Conservation (phyloP, 495 filamentous ascomycete genomes). For the Trichocladium antarcticum region DNA sequence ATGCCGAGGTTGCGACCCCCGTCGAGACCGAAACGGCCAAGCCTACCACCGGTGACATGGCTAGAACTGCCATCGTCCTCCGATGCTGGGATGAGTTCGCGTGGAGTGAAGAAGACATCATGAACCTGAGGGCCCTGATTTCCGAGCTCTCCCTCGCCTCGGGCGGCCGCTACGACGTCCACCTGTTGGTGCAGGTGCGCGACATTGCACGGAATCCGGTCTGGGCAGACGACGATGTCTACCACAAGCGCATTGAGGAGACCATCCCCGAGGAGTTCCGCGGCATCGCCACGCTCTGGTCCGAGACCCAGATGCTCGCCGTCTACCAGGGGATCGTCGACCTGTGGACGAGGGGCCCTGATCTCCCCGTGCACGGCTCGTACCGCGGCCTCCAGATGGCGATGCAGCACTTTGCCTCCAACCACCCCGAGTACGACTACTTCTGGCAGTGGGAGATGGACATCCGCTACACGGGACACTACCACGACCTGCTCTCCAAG, state of each 20-base stretch:
- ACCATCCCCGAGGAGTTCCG: slow-evolving; percentile 76
- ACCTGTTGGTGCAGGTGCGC: slow-evolving; percentile 63
- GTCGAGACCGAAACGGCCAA: slow-evolving; percentile 3
- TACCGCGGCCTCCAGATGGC: slow-evolving; percentile 91
- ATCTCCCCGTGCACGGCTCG: slow-evolving; percentile 72
- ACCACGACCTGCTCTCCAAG: slow-evolving; percentile 76
- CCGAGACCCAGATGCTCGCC: slow-evolving; percentile 78
- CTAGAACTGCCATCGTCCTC: slow-evolving; percentile 63
- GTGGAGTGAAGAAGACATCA: slow-evolving; percentile 58
- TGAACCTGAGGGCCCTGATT: slow-evolving; percentile 63
- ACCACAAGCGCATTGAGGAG: slow-evolving; percentile 49
- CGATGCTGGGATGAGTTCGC: slow-evolving; percentile 61
- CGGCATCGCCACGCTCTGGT: slow-evolving; percentile 84
- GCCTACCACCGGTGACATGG: slow-evolving; percentile 20
- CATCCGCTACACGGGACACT: slow-evolving; percentile 90
- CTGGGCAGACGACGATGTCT: slow-evolving; percentile 49
- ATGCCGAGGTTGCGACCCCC: too few species aligned
- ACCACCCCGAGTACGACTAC: slow-evolving; percentile 87
- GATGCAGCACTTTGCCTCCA: slow-evolving; percentile 80
- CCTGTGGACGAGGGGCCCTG: slow-evolving; percentile 50
- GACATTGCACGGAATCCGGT: slow-evolving; percentile 56
- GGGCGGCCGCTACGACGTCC: slow-evolving; percentile 71
- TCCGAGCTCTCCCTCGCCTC: slow-evolving; percentile 64
- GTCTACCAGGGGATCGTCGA: slow-evolving; percentile 77
- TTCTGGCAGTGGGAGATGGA: slow-evolving; percentile 99